Conservation (phyloP, 2,329 filamentous ascomycete genomes). For the Cercospora citrullina region DNA sequence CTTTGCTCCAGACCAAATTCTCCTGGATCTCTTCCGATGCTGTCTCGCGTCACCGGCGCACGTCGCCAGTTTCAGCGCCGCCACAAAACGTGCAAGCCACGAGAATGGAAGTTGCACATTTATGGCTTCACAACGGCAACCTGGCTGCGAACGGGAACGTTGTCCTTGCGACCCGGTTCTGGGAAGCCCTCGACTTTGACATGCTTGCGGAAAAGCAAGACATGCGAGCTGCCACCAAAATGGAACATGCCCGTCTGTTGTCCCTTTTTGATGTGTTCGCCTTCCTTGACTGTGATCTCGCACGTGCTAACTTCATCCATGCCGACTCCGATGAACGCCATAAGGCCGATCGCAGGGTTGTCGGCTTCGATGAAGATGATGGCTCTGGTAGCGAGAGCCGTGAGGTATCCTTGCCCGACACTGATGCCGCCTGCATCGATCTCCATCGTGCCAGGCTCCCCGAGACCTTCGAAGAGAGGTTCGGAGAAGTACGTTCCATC, state of each 20-base stretch:
- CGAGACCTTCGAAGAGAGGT: slow-evolving; percentile 53
- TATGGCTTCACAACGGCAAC: slow-evolving; percentile 39
- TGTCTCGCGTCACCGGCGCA: not conserved
- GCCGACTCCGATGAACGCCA: slow-evolving; percentile 70
- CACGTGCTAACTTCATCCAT: slow-evolving; percentile 73
- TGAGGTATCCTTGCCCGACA: slow-evolving; percentile 62
- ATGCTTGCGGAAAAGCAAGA: slow-evolving; percentile 63
- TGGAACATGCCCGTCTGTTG: slow-evolving; percentile 77
- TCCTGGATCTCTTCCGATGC: not conserved
- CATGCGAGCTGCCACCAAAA: slow-evolving; percentile 72
- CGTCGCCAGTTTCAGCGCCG: not conserved
- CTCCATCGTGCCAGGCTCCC: slow-evolving; percentile 39
- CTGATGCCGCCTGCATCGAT: slow-evolving; percentile 49
- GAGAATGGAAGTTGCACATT: slow-evolving; percentile 45
- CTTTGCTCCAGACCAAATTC: not conserved
- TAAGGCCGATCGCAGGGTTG: slow-evolving; percentile 64
- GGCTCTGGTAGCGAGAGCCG: slow-evolving; percentile 66
- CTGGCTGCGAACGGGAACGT: slow-evolving; percentile 42
- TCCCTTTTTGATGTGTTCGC: slow-evolving; percentile 67
- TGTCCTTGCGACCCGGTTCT: slow-evolving; percentile 36
- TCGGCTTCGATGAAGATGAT: slow-evolving; percentile 71
- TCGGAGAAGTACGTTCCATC: slow-evolving; percentile 70
- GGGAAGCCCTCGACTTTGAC: slow-evolving; percentile 48
- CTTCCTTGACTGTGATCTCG: slow-evolving; percentile 67
- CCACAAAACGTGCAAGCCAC: not conserved